Evolutionary conservation across 2,329 filamentous ascomycete species (phyloP).

Genomic region (Penicillium sp.): DNA sequence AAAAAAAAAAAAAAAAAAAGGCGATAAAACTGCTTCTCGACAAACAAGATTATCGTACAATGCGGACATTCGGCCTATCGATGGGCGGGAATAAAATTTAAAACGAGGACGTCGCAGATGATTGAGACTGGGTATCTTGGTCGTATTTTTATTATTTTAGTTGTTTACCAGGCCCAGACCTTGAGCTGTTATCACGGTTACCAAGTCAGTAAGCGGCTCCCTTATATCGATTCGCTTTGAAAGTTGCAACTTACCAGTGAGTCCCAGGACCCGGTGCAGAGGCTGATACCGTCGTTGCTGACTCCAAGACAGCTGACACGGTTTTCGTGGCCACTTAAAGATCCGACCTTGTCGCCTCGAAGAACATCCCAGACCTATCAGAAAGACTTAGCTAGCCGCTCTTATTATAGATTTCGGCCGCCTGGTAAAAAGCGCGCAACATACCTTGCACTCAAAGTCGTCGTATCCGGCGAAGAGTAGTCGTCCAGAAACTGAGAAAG

Average conservation of each 20-base stretch:
- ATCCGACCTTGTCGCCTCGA: conserved; percentile 94
- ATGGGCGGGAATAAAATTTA: conserved; percentile 39
- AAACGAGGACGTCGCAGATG: conserved; percentile 43
- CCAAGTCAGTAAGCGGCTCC: conserved; percentile 17
- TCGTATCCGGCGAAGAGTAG: conserved; percentile 97
- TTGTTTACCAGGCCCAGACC: conserved; percentile 78
- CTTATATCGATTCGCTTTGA: background rate
- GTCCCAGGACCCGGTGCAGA: conserved; percentile 99
- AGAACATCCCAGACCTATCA: conserved; percentile 94
- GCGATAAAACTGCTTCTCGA: conserved; percentile 28
- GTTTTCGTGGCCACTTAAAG: conserved; percentile 96
- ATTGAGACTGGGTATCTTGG: conserved; percentile 44
- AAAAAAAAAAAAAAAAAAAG: conserved; percentile 14
- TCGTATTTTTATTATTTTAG: conserved; percentile 32
- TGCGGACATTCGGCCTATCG: conserved; percentile 41
- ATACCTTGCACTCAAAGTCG: conserved; percentile 99
- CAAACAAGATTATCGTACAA: conserved; percentile 54
- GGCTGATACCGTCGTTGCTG: conserved; percentile 97
- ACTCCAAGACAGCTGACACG: conserved; percentile 98
- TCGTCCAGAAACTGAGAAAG: conserved; percentile 94
- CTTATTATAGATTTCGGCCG: background rate
- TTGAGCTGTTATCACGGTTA: conserved; percentile 65
- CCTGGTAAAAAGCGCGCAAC: conserved; percentile 31
- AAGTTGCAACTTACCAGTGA: conserved; percentile 75
- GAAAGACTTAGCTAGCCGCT: conserved; percentile 17